Evolutionary conservation across 2,329 filamentous ascomycete genomes (phyloP).

Genomic region (Alternaria angustiovoidea): DNA sequence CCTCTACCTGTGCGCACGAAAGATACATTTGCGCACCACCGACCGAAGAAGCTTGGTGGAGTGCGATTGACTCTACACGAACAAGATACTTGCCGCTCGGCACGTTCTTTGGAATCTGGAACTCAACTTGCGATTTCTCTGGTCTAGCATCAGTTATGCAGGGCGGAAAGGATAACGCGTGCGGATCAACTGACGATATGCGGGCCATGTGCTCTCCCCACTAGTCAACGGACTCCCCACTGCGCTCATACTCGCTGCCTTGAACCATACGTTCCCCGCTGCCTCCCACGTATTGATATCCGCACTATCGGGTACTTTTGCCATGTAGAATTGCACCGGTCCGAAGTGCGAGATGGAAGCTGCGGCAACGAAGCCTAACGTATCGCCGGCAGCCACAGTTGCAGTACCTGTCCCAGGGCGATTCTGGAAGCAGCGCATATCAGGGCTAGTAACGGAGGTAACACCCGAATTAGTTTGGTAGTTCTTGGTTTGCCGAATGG

Average conservation of each 20-base stretch:
- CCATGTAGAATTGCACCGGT: constrained; percentile 64
- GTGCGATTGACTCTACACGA: constrained; percentile 56
- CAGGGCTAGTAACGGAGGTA: constrained; percentile 56
- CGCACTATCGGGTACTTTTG: constrained; percentile 53
- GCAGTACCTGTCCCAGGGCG: constrained; percentile 52
- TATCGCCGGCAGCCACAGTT: constrained; percentile 56
- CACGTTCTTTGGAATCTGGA: constrained; percentile 48
- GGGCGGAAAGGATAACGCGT: neutral
- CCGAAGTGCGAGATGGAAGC: constrained; percentile 61
- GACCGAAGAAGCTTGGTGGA: constrained; percentile 49
- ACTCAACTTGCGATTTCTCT: constrained; percentile 42
- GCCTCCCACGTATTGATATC: constrained; percentile 41
- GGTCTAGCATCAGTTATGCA: neutral
- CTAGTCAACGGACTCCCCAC: constrained; percentile 33
- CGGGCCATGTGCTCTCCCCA: constrained; percentile 38
- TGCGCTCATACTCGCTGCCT: constrained; percentile 35
- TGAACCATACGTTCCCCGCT: constrained; percentile 45
- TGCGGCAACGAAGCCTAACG: constrained; percentile 56
- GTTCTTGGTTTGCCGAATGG: constrained; percentile 60
- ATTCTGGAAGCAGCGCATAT: constrained; percentile 63
- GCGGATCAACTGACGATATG: constrained; percentile 29
- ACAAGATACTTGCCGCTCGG: constrained; percentile 57
- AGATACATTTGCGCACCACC: constrained; percentile 56
- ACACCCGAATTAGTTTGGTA: constrained; percentile 61
- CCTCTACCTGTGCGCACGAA: constrained; percentile 56